phyloP scores from a whole-genome alignment of 169 alveolate species.

The Plasmodium billcollinsi region DNA sequence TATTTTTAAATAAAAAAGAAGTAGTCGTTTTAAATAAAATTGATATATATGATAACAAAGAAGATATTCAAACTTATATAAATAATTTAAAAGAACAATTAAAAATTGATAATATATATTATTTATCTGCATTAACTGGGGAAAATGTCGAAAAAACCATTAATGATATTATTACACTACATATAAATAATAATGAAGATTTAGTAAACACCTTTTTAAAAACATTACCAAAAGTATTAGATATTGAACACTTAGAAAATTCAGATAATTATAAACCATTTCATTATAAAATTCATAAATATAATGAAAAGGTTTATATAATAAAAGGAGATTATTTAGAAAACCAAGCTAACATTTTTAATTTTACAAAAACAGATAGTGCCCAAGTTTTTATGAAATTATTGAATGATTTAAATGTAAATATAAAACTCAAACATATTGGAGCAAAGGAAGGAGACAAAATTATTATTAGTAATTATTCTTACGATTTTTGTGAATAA shows the following conservation, averaged over 20 bases:
- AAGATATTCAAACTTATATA: slow-evolving; percentile 3
- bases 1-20: slow-evolving; percentile 34
- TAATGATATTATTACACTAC: slow-evolving; percentile 24
- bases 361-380: slow-evolving; percentile 77
- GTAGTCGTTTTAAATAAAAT: slow-evolving; percentile 78
- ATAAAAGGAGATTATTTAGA: slow-evolving; percentile 80
- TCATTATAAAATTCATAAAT: slow-evolving; percentile 76
- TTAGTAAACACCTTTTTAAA: slow-evolving; percentile 28
- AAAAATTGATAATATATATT: slow-evolving; percentile 43
- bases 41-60: slow-evolving; percentile 65
- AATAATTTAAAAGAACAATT: slow-evolving; percentile 39
- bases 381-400: slow-evolving; percentile 57
- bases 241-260: slow-evolving; percentile 76
- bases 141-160: slow-evolving; percentile 65
- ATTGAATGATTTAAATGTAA: slow-evolving; percentile 55
- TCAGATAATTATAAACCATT: slow-evolving; percentile 80
- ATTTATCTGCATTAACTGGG: slow-evolving; percentile 75
- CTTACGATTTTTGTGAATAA: slow-evolving; percentile 21
- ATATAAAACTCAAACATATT: slow-evolving; percentile 54
- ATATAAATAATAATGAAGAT: slow-evolving; percentile 24
- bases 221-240: slow-evolving; percentile 52
- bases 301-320: slow-evolving; percentile 78
- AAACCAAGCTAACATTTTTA: slow-evolving; percentile 84
- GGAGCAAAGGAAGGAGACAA: slow-evolving; percentile 75
- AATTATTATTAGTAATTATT: slow-evolving; percentile 64